phyloP scores from a whole-genome alignment of 129 eudicot genomes.

The sunflower (Helianthus annuus) region HanXRQr2.0-SUNRISE NC_035444.2:95987509-95988008 shows the following conservation, averaged over 20 bases:
- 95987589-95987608: slow-evolving; percentile 16
- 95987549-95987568: slow-evolving; percentile 88
- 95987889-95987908: neutral
- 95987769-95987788: neutral
- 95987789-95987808: neutral
- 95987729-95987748: neutral
- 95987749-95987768: neutral
- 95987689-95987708: neutral
- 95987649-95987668: neutral
- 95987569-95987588: slow-evolving; percentile 30
- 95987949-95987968: neutral
- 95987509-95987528: slow-evolving; percentile 99
- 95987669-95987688: neutral
- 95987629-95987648: slow-evolving; percentile 5
- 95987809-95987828: neutral
- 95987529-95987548: slow-evolving; percentile 99
- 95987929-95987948: neutral
- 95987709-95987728: neutral
- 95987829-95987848: too few species aligned
- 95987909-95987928: neutral
- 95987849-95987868: neutral
- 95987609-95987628: neutral
- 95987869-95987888: too few species aligned
- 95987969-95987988: neutral
- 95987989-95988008: neutral